Conservation (phyloP, 257 asterid genomes). For the Nicotiana undulata region DNA sequence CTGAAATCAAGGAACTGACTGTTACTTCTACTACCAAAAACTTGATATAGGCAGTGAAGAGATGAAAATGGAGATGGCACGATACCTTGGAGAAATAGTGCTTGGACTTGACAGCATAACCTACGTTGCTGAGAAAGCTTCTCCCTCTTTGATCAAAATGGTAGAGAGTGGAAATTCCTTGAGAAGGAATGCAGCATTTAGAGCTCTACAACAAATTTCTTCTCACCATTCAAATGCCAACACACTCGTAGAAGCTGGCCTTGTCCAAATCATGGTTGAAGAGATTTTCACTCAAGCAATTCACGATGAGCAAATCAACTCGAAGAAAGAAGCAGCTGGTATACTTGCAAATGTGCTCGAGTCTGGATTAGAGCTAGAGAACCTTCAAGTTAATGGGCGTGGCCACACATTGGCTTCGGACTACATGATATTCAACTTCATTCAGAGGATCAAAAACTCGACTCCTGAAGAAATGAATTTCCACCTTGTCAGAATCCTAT, state of each 20-base stretch:
- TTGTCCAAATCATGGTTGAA: slow-evolving; percentile 47
- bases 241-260: slow-evolving; percentile 50
- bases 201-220: slow-evolving; percentile 59
- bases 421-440: slow-evolving; percentile 52
- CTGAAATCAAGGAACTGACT: not conserved
- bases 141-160: slow-evolving; percentile 65
- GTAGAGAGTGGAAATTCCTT: slow-evolving; percentile 36
- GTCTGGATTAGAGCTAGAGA: slow-evolving; percentile 46
- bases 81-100: slow-evolving; percentile 48
- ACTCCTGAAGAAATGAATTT: slow-evolving; percentile 54
- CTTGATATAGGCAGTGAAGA: slow-evolving; percentile 50
- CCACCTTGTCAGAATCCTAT: slow-evolving; percentile 48
- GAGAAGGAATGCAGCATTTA: slow-evolving; percentile 57
- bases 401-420: slow-evolving; percentile 70
- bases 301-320: slow-evolving; percentile 35
- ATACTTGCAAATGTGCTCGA: slow-evolving; percentile 69
- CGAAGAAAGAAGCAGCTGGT: slow-evolving; percentile 51
- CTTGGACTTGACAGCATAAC: slow-evolving; percentile 46
- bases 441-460: slow-evolving; percentile 34
- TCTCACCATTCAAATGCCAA: slow-evolving; percentile 39
- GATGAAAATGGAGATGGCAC: slow-evolving; percentile 59
- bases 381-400: slow-evolving; percentile 36
- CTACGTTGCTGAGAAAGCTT: slow-evolving; percentile 55
- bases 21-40: not conserved
- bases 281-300: slow-evolving; percentile 51